Evolutionary conservation across 2,329 filamentous ascomycete species (phyloP).

Genomic region (Zymoseptoria pseudotritici): DNA sequence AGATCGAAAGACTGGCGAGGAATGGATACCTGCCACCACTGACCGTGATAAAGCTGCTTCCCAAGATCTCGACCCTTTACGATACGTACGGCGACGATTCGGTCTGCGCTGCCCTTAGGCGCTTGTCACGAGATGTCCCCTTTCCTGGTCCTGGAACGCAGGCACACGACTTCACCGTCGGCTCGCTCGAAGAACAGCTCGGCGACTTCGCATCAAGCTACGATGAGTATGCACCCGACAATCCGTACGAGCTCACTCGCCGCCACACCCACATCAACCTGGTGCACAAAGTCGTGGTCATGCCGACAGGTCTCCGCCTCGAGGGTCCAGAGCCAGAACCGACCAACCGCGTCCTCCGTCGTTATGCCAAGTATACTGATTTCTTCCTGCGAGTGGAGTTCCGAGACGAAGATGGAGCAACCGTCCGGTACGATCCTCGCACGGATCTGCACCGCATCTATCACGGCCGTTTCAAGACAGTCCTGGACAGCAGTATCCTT

Average conservation of each 20-base stretch:
- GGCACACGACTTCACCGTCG: conserved; percentile 34
- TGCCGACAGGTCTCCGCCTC: conserved; percentile 35
- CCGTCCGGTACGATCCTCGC: conserved; percentile 50
- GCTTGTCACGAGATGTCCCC: conserved; percentile 46
- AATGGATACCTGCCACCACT: conserved; percentile 56
- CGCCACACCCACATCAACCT: conserved; percentile 29
- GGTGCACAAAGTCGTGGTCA: conserved; percentile 31
- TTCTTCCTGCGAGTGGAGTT: conserved; percentile 66
- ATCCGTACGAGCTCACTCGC: conserved; percentile 27
- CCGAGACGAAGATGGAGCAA: conserved; percentile 63
- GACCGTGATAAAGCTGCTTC: conserved; percentile 43
- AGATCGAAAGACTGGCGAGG: conserved; percentile 55
- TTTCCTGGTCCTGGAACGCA: conserved; percentile 48
- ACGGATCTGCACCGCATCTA: conserved; percentile 45
- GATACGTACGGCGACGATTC: conserved; percentile 19
- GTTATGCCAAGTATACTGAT: conserved; percentile 52
- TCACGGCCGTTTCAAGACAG: conserved; percentile 51
- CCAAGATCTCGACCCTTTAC: conserved; percentile 33
- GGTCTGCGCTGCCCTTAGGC: conserved; percentile 44
- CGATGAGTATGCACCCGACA: conserved; percentile 16
- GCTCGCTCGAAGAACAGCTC: conserved; percentile 37
- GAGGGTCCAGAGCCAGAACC: conserved; percentile 50
- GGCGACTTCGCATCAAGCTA: conserved; percentile 36
- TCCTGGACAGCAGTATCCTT: conserved; percentile 53
- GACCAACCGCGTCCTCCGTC: conserved; percentile 64